Evolutionary conservation across 2,329 filamentous ascomycete genomes (phyloP).

Genomic region (Colletotrichum abscissum): DNA sequence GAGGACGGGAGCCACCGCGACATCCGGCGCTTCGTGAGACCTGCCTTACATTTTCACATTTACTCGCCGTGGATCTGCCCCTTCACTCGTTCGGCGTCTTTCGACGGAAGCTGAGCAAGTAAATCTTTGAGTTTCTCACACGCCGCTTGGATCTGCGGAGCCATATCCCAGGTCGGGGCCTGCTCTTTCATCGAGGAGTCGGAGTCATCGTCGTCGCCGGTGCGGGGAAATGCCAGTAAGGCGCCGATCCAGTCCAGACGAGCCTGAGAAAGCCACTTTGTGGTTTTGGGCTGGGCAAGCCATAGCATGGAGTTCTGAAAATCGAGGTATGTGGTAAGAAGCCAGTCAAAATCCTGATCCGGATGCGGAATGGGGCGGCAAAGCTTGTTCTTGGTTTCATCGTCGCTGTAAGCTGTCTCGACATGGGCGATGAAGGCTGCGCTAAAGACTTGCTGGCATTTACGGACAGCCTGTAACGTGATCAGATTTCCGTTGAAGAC

Average conservation of each 20-base stretch:
- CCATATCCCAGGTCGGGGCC: no score
- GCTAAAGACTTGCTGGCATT: neutral
- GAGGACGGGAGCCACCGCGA: fast-evolving
- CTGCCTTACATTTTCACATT: no score
- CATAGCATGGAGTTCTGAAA: neutral
- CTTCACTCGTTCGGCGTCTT: no score
- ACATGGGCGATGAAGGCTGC: neutral
- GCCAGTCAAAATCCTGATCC: neutral
- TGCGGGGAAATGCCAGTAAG: neutral
- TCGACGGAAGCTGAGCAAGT: neutral
- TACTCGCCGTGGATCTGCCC: no score
- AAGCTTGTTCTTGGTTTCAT: neutral
- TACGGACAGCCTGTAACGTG: neutral
- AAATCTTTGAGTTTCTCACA: neutral
- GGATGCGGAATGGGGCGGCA: neutral
- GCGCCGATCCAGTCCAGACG: neutral
- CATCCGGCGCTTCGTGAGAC: fast-evolving
- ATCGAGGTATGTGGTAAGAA: neutral
- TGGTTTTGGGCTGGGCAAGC: neutral
- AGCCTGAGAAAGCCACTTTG: neutral
- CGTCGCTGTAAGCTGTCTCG: neutral
- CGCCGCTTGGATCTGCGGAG: neutral
- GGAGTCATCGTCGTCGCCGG: neutral
- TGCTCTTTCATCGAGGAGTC: neutral
- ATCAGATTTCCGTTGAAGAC: neutral